phyloP scores from a whole-genome alignment of 345 rosid species.

The Lepidium sativum region DNA sequence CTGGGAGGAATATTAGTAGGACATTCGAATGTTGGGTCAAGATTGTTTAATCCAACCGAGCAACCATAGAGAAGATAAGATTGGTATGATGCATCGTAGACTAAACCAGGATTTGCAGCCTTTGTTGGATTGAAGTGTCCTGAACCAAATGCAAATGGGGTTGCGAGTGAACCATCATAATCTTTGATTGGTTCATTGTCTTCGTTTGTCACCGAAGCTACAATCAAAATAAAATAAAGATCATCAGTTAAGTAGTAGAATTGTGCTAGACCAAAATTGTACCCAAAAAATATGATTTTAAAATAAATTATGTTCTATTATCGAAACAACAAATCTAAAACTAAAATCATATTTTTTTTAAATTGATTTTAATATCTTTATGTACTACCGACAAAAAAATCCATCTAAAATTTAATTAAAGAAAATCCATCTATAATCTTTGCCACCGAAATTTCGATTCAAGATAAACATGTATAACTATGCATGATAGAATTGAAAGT shows the following conservation, averaged over 20 bases:
- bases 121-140: conserved; percentile 49
- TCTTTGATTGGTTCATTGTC: conserved; percentile 29
- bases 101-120: conserved; percentile 63
- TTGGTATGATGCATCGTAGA: conserved; percentile 44
- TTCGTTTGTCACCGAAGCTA: conserved; percentile 46
- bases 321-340: no score
- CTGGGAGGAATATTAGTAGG: conserved; percentile 29
- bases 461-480: no score
- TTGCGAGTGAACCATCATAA: conserved; percentile 24
- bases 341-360: no score
- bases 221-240: not conserved
- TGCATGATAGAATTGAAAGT: no score
- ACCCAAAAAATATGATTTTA: not conserved
- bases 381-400: no score
- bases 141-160: conserved; percentile 48
- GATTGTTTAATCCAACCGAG: conserved; percentile 12
- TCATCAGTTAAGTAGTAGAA: not conserved
- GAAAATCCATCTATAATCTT: no score
- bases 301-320: no score
- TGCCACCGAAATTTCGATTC: no score
- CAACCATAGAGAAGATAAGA: conserved; percentile 53
- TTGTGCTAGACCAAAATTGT: not conserved
- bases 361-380: no score
- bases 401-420: no score
- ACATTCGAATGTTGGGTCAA: conserved; percentile 24